These are phyloP conservation scores for Nymphaea thermarum DNA, from an alignment of 164 flowering plant species.

Conservation along the genomic window DNA sequence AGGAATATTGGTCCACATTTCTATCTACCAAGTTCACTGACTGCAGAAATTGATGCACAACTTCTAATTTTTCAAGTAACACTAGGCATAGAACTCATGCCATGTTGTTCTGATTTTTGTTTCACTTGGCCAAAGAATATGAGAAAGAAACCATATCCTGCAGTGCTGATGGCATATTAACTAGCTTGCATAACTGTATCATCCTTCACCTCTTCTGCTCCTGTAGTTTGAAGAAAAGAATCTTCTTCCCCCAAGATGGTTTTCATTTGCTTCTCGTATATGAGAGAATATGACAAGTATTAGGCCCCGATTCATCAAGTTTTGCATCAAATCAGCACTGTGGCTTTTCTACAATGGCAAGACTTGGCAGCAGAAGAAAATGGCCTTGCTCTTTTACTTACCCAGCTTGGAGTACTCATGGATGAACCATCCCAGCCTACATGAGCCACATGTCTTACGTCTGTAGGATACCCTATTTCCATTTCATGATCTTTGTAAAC, in stretches of 20 bases:
- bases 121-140: too few species aligned
- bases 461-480: conserved; percentile 77
- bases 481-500: conserved; percentile 57
- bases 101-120: too few species aligned
- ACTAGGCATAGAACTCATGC: too few species aligned
- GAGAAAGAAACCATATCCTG: too few species aligned
- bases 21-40: too few species aligned
- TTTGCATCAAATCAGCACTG: neutral
- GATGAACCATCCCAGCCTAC: conserved; percentile 55
- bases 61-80: too few species aligned
- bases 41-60: too few species aligned
- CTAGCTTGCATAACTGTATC: neutral
- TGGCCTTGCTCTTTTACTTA: conserved; percentile 8
- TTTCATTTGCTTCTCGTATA: neutral
- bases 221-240: too few species aligned
- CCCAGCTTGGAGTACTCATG: conserved; percentile 51
- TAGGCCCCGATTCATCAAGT: neutral
- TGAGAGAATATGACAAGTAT: neutral
- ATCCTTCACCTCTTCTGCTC: too few species aligned
- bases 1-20: too few species aligned
- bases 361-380: neutral
- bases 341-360: neutral
- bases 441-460: conserved; percentile 72
- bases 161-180: neutral
- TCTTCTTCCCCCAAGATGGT: neutral